Percentiles rank a stretch among this genome's conserved stretches.
Conservation (phyloP, 179 eudicot species). For the Beta macrorhiza region DNA sequence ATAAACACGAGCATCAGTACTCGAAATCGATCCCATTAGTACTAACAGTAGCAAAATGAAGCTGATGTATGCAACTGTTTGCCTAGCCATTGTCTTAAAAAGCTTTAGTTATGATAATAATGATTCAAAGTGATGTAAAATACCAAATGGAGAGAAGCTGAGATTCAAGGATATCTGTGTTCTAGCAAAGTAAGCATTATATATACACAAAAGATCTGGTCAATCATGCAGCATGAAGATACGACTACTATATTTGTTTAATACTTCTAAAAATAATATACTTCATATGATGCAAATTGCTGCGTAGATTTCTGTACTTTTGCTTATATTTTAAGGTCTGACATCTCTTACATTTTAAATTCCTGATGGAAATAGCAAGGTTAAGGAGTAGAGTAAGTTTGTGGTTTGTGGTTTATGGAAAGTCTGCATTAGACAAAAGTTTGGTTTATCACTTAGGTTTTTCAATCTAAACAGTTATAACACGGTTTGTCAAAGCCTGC, state of each 20-base stretch:
- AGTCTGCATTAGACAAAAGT: too few species aligned
- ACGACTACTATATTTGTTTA: not conserved
- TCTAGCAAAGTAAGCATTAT: constrained; percentile 2
- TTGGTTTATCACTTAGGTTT: too few species aligned
- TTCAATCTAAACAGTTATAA: too few species aligned
- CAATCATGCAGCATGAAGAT: not conserved
- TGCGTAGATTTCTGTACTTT: constrained; percentile 1
- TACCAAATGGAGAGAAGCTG: not conserved
- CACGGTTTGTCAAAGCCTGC: too few species aligned
- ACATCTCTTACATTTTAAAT: not conserved
- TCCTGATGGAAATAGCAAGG: not conserved
- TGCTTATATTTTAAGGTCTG: not conserved
- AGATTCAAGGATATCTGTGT: constrained; percentile 7
- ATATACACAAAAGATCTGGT: constrained; percentile 16
- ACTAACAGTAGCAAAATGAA: constrained; percentile 7
- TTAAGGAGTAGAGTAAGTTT: not conserved
- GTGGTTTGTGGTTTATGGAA: too few species aligned
- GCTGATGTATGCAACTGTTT: constrained; percentile 9
- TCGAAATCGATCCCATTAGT: not conserved
- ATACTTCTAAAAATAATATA: not conserved
- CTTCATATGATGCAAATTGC: not conserved
- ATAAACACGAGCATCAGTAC: constrained; percentile 29
- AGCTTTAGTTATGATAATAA: not conserved
- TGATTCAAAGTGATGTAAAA: not conserved
- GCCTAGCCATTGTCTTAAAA: constrained; percentile 17